phyloP scores from a whole-genome alignment of 1,284 basidiomycete genomes.

The Austroboletus novae-zelandiae region DNA sequence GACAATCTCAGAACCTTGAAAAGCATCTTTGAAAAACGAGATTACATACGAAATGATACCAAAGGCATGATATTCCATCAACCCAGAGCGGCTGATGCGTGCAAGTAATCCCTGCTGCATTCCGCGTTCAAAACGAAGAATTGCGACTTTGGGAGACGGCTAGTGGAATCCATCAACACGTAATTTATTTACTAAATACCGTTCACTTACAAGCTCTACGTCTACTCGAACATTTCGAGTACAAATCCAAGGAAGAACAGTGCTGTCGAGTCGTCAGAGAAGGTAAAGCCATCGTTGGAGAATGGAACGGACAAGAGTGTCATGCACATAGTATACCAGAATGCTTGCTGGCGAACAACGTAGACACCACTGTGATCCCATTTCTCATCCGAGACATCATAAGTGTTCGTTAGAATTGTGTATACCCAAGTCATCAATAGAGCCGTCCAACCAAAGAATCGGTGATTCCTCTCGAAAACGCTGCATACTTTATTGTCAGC shows the following conservation, averaged over 20 bases:
- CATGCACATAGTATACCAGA: too few relatives aligned
- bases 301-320: too few relatives aligned
- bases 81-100: slow-evolving; percentile 51
- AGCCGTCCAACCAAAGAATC: slow-evolving; percentile 71
- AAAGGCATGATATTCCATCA: slow-evolving; percentile 65
- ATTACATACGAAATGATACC: slow-evolving; percentile 52
- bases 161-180: too few relatives aligned
- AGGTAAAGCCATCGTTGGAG: too few relatives aligned
- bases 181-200: slow-evolving; percentile 6
- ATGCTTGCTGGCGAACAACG: slow-evolving; percentile 65
- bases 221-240: slow-evolving; percentile 71
- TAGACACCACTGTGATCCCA: slow-evolving; percentile 57
- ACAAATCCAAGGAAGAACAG: slow-evolving; percentile 71
- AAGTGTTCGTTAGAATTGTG: slow-evolving; percentile 65
- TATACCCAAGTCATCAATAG: slow-evolving; percentile 66
- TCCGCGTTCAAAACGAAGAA: slow-evolving; percentile 58
- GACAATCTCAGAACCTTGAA: slow-evolving; percentile 12
- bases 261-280: too few relatives aligned
- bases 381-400: slow-evolving; percentile 46
- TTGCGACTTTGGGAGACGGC: slow-evolving; percentile 60
- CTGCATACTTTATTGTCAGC: slow-evolving; percentile 35
- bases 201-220: slow-evolving; percentile 61
- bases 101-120: slow-evolving; percentile 64
- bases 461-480: slow-evolving; percentile 72
- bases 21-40: background rate